These are phyloP conservation scores for Stachybotrys echinatus DNA, from an alignment of 2,329 filamentous ascomycete species.

Conservation along the genomic window DNA sequence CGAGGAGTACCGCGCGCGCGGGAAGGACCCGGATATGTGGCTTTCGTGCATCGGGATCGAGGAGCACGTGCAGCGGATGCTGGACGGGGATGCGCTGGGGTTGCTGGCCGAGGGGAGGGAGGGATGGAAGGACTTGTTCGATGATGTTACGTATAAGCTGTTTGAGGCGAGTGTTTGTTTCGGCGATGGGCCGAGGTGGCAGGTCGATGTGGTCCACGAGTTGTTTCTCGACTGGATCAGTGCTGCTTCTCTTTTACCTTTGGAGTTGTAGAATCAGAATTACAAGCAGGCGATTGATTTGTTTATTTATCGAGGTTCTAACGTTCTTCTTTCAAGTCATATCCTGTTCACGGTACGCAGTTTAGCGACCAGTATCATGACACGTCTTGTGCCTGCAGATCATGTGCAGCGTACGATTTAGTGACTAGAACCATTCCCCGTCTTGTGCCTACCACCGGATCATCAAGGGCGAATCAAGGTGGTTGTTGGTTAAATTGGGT, in stretches of 20 bases:
- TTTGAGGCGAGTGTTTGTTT: slow-evolving; percentile 9
- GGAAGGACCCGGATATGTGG: slow-evolving; percentile 6
- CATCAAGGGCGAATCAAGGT: no score
- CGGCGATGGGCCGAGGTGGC: slow-evolving; percentile 10
- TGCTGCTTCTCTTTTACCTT: background rate
- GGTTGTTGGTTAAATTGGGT: no score
- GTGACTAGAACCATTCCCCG: no score
- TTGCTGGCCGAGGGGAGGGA: slow-evolving; percentile 3
- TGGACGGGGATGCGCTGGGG: slow-evolving; percentile 2
- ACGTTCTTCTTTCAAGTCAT: no score
- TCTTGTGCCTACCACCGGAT: no score
- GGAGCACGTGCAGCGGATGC: slow-evolving; percentile 3
- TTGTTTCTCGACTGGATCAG: background rate
- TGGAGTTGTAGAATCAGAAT: no score
- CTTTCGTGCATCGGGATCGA: slow-evolving; percentile 7
- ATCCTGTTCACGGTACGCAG: no score
- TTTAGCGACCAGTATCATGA: no score
- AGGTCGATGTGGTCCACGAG: slow-evolving; percentile 3
- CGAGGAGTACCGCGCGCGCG: slow-evolving; percentile 6
- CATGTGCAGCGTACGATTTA: no score
- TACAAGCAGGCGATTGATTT: no score
- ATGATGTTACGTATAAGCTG: slow-evolving; percentile 4
- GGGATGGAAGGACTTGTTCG: background rate
- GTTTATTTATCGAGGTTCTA: no score
- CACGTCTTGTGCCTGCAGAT: no score